Evolutionary conservation across 1,139 yeast species (phyloP), one percentile per base, ranked within the genome.

Genomic region (Saccharomycopsis crataegensis): DNA sequence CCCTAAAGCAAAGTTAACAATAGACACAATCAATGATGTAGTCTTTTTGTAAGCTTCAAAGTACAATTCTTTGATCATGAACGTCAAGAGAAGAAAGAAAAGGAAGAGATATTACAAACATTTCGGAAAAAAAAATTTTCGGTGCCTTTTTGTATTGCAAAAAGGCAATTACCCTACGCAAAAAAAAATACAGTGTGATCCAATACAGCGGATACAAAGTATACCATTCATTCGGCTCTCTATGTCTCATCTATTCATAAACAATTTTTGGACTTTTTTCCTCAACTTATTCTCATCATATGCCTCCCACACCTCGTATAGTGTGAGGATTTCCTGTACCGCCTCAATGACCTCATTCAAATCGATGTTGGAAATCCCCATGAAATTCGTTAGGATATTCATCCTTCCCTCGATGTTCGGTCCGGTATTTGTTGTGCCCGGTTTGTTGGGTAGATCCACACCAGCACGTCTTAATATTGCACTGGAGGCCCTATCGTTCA

Each of bases 251-350:
- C 66, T 54, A 50, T 58, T 59, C 48, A 62, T 40, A 6, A 64
- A 57, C 14, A 64, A 57, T 5, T 49, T 45, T 22, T 62, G 65
- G 3, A 65, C 51, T 1, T 62, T 61, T 32, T 65, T 67, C 48
- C 69, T 65, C 57, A 70, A 66, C 5, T 59, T 46, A 28, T 62
- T 61, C 65, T 90, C 97, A 62, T 86, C 90, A 63, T 86, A 90
- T 32, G 80, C 67, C 60, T 86, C 91, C 97, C 97, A 90, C 11
- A 81, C 76, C 50, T 86, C 91, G 65, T 90, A 90, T 2, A 90
- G 69, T 7, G 86, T 80, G 50, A 90, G 74, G 65, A 89, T 71
- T 61, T 89, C 96, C 64, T 90, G 96, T 48, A 88, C 81, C 7
- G 89, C 83, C 59, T 86, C 94, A 49, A 85, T 81, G 5, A 88